Base-by-base conservation (phyloP, 2,329 filamentous ascomycete genomes). In the Ascocoryne sarcoides region DNA sequence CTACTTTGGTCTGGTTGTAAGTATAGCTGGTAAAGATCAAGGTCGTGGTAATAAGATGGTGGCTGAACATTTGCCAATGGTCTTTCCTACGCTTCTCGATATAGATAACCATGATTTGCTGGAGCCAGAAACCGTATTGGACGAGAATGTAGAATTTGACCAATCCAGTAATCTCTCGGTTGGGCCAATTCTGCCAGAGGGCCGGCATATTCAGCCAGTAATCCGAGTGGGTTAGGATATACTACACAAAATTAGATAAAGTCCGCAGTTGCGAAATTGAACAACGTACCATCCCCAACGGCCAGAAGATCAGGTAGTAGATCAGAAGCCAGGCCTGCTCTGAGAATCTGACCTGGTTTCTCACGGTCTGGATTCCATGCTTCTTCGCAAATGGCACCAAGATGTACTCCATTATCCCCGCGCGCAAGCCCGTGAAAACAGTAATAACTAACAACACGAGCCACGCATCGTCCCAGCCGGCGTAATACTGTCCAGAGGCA, bases 71-170 rank as follows among this genome's bases (percentile, higher is more conserved):
- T 64, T 96, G 90, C 68, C 79, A 84, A 64, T 95, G 83, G 56
- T 98, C 92, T 66, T 96, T 96, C 56, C 92, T 77, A 50, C 84
- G 79, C 65, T 93, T 85, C 64, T 98, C 92, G 45, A 96, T 88
- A 64, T 95, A 83, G 60, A 96, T 86, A 43, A 95, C 86, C 21
- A 95, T 69, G 49, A 96, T 84, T 65, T 95, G 89, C 65, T 96
- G 90, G 35, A 95, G 64, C 83, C 87, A 95, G 63, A 95, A 96
- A 17, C 83, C 81, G 64, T 89, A 84, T 61, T 96, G 89, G 10
- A 82, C 81, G 21, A 98, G 71, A 56, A 94, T 85, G 64, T 98
- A 98, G 62, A 76, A 79, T 67, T 96, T 96, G 65, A 84, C 77
- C 10, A 85, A 62, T 7, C 81, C 79, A 12, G 70, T 68, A 44